Base-by-base conservation (phyloP, 2,329 filamentous ascomycete species). In the Bimuria novae-zelandiae region DNA sequence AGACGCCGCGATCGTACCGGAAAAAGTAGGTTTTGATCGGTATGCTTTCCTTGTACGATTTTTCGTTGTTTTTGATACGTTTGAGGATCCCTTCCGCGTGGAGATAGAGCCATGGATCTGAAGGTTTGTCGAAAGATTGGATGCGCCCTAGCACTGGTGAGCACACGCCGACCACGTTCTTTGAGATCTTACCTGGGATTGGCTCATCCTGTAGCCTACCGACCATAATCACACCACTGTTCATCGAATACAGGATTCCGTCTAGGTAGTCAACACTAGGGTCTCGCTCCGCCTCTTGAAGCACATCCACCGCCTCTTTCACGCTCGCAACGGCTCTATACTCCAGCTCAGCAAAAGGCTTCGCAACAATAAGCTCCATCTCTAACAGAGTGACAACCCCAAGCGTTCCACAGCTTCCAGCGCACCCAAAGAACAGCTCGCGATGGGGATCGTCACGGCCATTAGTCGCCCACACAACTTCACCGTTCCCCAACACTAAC, bases 101-200 rank as follows among this genome's bases (percentile, higher is more conserved):
- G 2, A 90, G 75, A 54, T 90, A 91, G 65, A 89, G 90, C 89
- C 88, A 92, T 0, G 86, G 84, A 59, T 92, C 88, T 3, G 69
- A 70, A 0, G 81, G 75, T 10, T 81, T 76, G n/a, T 80, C 82
- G 69, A 90, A 88, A 4, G 64, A 64, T 48, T 74, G 69, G 22
- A 67, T 62, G 11, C 49, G 56, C 7, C 57, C 62, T 47, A 23
- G 27, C 16, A 21, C 11, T 6, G 12, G 44, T 47, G 3, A 47
- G 44, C 36, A 27, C 10, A 32, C 14, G 19, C 6, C 4, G 6
- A 35, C 11, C 14, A 27, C 10, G 12, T 16, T 4, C 16, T 3
- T 4, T 35, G 10, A 1, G 7, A 8, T 29, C 44, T 37, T 25
- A 47, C 44, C 33, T 5, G 65, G 49, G 0, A 78, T 78, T 0